Percentiles rank a stretch among this genome's conserved stretches.
Conservation (phyloP, 2,329 filamentous ascomycete species). For the Mycocentrospora acerina region DNA sequence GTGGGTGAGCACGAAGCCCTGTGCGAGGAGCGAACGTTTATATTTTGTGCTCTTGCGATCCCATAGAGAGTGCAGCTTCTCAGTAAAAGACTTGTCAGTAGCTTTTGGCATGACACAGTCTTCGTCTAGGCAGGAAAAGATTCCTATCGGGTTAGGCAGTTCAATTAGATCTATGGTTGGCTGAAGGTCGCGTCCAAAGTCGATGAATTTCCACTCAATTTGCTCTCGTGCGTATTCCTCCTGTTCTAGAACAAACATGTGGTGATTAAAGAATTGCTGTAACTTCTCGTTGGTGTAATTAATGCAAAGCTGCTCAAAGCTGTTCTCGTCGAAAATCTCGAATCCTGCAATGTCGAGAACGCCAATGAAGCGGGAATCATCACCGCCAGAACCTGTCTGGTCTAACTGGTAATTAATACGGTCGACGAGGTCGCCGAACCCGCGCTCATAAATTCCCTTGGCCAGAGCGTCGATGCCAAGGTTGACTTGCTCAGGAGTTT, state of each 20-base stretch:
- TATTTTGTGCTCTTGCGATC: conserved; percentile 96
- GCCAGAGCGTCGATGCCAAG: conserved; percentile 86
- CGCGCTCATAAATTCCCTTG: conserved; percentile 96
- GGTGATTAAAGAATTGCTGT: conserved; percentile 99
- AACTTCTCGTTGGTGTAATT: conserved; percentile 99
- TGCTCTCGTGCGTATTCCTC: conserved; percentile 97
- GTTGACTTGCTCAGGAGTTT: conserved; percentile 94
- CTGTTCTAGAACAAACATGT: conserved; percentile 99
- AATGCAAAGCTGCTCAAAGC: conserved; percentile 98
- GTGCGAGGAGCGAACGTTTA: conserved; percentile 78
- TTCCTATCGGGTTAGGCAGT: conserved; percentile 92
- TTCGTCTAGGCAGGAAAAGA: conserved; percentile 97
- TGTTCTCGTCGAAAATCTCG: conserved; percentile 99
- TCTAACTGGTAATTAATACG: conserved; percentile 92
- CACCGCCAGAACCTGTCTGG: conserved; percentile 75
- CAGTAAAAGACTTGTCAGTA: conserved; percentile 93
- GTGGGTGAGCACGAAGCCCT: conserved; percentile 94
- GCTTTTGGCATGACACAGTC: conserved; percentile 99
- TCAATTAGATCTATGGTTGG: conserved; percentile 98
- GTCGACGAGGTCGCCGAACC: conserved; percentile 87
- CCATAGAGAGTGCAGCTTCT: conserved; percentile 96
- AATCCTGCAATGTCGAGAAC: conserved; percentile 99
- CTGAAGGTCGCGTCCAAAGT: conserved; percentile 95
- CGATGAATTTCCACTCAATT: conserved; percentile 99
- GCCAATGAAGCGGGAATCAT: conserved; percentile 94